phyloP scores from a whole-genome alignment of 75 land plant species.

The Sequoiadendron giganteum region DNA sequence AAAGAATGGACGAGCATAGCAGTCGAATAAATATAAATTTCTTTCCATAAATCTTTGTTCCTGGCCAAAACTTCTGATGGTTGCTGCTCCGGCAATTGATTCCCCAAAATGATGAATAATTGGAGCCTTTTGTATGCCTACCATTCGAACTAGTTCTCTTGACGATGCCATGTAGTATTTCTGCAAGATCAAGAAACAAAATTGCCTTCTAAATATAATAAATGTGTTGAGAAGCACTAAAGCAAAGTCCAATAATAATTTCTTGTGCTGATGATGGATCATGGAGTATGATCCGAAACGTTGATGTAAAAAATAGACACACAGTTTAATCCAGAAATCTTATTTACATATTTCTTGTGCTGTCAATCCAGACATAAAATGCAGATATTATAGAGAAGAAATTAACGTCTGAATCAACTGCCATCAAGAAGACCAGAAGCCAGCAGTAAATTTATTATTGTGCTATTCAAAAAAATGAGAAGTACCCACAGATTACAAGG shows the following conservation, averaged over 20 bases:
- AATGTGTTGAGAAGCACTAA: background rate
- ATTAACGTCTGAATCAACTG: background rate
- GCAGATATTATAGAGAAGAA: background rate
- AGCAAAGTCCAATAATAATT: background rate
- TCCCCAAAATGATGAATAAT: slow-evolving; percentile 93
- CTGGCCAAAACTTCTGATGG: slow-evolving; percentile 96
- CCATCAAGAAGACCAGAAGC: background rate
- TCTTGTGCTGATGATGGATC: too few species aligned
- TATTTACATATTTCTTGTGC: too few species aligned
- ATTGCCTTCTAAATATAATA: background rate
- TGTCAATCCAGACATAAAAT: background rate
- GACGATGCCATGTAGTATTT: slow-evolving; percentile 99
- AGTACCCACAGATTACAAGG: background rate
- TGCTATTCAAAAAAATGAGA: background rate
- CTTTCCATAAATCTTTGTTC: slow-evolving; percentile 86
- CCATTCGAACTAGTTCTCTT: slow-evolving; percentile 86
- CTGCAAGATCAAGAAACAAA: slow-evolving; percentile 36
- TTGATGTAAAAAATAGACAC: too few species aligned
- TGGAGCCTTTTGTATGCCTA: slow-evolving; percentile 94
- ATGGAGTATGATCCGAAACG: too few species aligned
- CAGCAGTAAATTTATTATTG: background rate
- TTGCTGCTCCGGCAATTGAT: slow-evolving; percentile 95
- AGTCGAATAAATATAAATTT: slow-evolving; percentile 81
- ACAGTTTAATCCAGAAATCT: too few species aligned
- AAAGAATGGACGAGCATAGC: slow-evolving; percentile 85